Evolutionary conservation across 345 rosid genomes (phyloP).

Genomic region (Raphanus sativus): DNA sequence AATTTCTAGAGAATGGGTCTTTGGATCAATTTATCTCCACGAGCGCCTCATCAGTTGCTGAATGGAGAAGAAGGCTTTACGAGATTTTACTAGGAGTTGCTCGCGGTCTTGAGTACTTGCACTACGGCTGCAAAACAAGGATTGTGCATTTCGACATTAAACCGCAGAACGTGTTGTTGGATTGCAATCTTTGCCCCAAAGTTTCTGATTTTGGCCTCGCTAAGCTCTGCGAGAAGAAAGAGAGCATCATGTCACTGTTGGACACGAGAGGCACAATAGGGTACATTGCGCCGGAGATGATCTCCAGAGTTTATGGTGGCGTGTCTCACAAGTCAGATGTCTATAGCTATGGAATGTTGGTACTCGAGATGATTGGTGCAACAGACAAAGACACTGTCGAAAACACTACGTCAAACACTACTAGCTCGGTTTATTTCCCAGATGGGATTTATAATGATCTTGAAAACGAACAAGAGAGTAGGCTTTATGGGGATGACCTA

Average conservation of each 20-base stretch:
- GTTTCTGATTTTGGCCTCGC: conserved; percentile 59
- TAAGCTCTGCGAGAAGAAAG: conserved; percentile 39
- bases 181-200: conserved; percentile 9
- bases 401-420: not conserved
- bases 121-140: not conserved
- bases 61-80: not conserved
- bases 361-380: conserved; percentile 39
- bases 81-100: not conserved
- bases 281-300: conserved; percentile 51
- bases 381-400: not conserved
- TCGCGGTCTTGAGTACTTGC: not conserved
- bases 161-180: not conserved
- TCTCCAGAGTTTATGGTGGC: conserved; percentile 36
- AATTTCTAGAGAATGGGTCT: not conserved
- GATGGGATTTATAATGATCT: conserved; percentile 3
- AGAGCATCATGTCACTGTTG: conserved; percentile 37
- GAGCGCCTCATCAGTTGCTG: no score
- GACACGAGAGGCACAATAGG: conserved; percentile 47
- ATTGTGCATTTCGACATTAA: not conserved
- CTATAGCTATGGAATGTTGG: conserved; percentile 52
- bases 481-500: not conserved
- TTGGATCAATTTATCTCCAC: not conserved
- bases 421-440: conserved; percentile 33
- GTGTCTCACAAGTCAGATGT: conserved; percentile 48
- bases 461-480: not conserved